phyloP scores from a whole-genome alignment of 106 monocot species.

The Agapanthus africanus region DNA sequence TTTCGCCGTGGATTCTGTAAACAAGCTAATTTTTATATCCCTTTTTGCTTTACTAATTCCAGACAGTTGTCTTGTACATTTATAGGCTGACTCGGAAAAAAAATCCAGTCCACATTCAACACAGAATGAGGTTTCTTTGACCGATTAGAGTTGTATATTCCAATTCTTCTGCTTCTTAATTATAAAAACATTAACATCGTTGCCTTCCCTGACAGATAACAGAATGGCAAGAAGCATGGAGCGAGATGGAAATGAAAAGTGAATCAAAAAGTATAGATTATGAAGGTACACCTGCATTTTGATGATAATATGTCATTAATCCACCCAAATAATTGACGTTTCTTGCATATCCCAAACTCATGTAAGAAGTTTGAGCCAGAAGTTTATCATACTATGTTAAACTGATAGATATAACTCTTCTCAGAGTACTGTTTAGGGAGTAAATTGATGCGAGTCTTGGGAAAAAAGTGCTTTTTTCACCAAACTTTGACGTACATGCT shows the following conservation, averaged over 20 bases:
- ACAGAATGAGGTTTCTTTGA: constrained; percentile 1
- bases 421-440: background rate
- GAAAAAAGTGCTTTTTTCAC: background rate
- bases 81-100: constrained; percentile 7
- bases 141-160: background rate
- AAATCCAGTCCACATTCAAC: constrained; percentile 1
- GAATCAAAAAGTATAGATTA: constrained; percentile 1
- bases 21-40: background rate
- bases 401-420: too few relatives aligned
- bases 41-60: too few relatives aligned
- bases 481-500: too few relatives aligned
- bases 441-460: background rate
- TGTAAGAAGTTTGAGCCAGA: too few relatives aligned
- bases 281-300: constrained; percentile 5
- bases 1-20: background rate
- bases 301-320: background rate
- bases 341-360: too few relatives aligned
- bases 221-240: constrained; percentile 9
- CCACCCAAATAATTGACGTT: background rate
- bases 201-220: background rate
- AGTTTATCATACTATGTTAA: too few relatives aligned
- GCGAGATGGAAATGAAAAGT: background rate
- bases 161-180: background rate
- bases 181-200: background rate
- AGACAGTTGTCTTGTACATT: background rate